Conservation (phyloP, 2,329 filamentous ascomycete species). For the Graphiopsis chlorocephala region DNA sequence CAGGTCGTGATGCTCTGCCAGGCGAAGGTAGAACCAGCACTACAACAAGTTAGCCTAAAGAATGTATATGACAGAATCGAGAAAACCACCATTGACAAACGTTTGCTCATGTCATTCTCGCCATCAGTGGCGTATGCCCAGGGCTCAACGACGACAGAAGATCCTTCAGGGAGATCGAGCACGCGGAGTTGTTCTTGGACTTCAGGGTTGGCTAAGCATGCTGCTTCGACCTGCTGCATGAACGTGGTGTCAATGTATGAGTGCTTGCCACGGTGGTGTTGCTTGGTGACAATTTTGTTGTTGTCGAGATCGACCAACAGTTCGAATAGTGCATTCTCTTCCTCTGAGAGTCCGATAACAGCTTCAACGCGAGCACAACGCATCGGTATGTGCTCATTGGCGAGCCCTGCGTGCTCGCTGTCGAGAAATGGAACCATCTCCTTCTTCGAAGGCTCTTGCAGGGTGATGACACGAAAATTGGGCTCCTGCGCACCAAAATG, state of each 20-base stretch:
- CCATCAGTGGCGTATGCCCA: slow-evolving; percentile 45
- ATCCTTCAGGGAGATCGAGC: slow-evolving; percentile 53
- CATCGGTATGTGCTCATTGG: not conserved
- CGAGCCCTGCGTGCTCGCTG: not conserved
- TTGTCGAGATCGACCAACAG: slow-evolving; percentile 13
- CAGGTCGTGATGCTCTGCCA: slow-evolving; percentile 58
- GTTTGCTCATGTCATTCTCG: slow-evolving; percentile 12
- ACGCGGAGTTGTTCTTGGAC: slow-evolving; percentile 57
- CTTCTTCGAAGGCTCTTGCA: slow-evolving; percentile 32
- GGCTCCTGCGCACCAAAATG: slow-evolving; percentile 62
- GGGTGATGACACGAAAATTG: slow-evolving; percentile 29
- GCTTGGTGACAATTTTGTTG: slow-evolving; percentile 8
- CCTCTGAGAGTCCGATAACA: not conserved
- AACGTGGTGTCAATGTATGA: slow-evolving; percentile 50
- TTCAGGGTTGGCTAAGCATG: slow-evolving; percentile 41
- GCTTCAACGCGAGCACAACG: slow-evolving; percentile 15
- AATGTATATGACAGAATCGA: not conserved
- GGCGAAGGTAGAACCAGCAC: slow-evolving; percentile 63
- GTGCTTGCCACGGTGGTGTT: slow-evolving; percentile 15
- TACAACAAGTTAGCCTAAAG: slow-evolving; percentile 47
- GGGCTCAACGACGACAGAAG: slow-evolving; percentile 39
- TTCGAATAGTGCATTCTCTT: slow-evolving; percentile 11
- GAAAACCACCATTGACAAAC: slow-evolving; percentile 39
- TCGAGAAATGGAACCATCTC: slow-evolving; percentile 34
- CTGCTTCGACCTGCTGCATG: slow-evolving; percentile 47